Conservation (phyloP, 2,329 filamentous ascomycete genomes). For the Trichoderma semiorbis region DNA sequence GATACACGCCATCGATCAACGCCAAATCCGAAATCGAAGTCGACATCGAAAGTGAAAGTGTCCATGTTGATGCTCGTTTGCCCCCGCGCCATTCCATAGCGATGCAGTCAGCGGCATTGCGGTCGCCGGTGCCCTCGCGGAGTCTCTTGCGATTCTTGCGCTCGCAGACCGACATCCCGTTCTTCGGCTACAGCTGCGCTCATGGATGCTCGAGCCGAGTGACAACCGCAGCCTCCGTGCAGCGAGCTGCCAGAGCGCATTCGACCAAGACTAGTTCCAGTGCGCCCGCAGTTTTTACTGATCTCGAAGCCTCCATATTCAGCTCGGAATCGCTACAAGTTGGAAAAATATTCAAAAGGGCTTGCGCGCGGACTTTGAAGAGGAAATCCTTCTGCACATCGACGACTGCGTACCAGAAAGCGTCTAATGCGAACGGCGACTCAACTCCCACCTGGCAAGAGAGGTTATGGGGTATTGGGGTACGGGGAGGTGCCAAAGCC, state of each 20-base stretch:
- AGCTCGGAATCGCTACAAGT: conserved; percentile 24
- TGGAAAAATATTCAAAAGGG: conserved; percentile 17
- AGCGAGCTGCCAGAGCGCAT: conserved; percentile 17
- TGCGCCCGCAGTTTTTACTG: neutral
- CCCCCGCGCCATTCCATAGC: conserved; percentile 22
- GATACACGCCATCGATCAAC: neutral
- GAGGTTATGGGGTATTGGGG: conserved; percentile 44
- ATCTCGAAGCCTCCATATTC: conserved; percentile 32
- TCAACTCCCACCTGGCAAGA: conserved; percentile 44
- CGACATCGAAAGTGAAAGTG: neutral
- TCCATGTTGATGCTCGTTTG: conserved; percentile 18
- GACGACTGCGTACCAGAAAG: conserved; percentile 20
- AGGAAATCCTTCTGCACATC: conserved; percentile 30
- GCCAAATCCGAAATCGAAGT: neutral
- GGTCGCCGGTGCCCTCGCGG: conserved; percentile 48
- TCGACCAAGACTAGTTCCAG: neutral
- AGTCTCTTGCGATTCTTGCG: conserved; percentile 69
- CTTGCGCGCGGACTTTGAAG: conserved; percentile 17
- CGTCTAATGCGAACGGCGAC: conserved; percentile 22
- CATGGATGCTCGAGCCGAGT: neutral
- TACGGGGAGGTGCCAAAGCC: conserved; percentile 37
- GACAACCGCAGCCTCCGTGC: neutral
- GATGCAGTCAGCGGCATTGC: conserved; percentile 44
- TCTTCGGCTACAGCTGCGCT: conserved; percentile 43
- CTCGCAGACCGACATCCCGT: conserved; percentile 61